Conservation (phyloP, 305 asterid genomes). For the Fraxinus ornus region DNA sequence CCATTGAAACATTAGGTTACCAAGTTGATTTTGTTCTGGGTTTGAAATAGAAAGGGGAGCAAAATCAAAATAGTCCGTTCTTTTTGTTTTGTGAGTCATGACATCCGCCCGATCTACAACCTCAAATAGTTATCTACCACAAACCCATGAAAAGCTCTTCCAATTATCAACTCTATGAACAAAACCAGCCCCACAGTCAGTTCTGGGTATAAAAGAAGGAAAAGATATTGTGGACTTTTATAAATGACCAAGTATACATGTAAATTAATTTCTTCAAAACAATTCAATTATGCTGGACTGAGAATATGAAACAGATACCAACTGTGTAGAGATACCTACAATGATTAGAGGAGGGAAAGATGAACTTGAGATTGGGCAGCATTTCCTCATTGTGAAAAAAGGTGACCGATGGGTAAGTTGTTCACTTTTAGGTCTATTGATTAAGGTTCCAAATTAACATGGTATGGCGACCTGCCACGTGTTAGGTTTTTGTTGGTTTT, state of each 20-base stretch:
- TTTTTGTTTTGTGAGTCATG: not conserved
- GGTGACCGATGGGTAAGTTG: not conserved
- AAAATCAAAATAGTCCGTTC: not conserved
- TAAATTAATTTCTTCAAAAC: not conserved
- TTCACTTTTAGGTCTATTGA: not conserved
- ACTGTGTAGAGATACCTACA: not conserved
- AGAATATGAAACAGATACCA: not conserved
- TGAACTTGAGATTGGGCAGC: not conserved
- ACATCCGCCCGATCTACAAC: not conserved
- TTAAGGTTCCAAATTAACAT: not conserved
- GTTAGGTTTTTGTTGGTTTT: not conserved
- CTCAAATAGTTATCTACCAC: not conserved
- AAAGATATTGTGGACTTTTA: not conserved
- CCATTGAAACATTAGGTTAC: not conserved
- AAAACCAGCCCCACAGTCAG: not conserved
- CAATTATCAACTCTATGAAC: not conserved
- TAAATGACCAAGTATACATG: not conserved
- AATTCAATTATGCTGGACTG: not conserved
- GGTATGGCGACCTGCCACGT: not conserved
- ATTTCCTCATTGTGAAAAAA: not conserved
- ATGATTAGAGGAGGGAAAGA: not conserved
- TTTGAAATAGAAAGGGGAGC: not conserved
- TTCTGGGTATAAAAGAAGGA: not conserved
- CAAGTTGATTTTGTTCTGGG: not conserved
- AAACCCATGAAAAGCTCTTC: not conserved